These are phyloP conservation scores for Pulveroboletus sp. DNA, from an alignment of 768 basidiomycete genomes.

Conservation along the genomic window DNA sequence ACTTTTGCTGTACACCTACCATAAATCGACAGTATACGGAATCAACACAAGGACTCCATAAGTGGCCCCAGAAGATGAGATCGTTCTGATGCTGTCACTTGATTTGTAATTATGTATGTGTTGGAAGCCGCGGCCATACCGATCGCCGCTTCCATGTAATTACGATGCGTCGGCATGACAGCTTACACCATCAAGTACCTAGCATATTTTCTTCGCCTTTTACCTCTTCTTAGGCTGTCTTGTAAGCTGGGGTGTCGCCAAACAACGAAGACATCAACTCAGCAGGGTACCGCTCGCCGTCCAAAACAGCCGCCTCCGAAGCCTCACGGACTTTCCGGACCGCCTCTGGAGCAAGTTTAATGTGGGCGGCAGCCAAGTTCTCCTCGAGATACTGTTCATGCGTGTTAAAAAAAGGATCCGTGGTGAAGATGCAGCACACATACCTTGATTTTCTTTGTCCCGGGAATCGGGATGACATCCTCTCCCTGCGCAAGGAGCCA, in stretches of 20 bases:
- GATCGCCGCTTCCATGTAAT: no score
- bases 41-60: no score
- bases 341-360: conserved; percentile 37
- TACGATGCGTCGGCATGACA: no score
- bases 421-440: not conserved
- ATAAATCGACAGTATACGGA: no score
- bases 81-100: no score
- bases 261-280: conserved; percentile 3
- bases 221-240: not conserved
- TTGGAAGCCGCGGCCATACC: no score
- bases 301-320: conserved; percentile 30
- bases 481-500: conserved; percentile 39
- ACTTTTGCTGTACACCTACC: no score
- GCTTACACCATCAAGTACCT: no score
- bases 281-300: conserved; percentile 26
- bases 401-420: not conserved
- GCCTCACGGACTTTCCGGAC: conserved; percentile 35
- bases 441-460: conserved; percentile 35
- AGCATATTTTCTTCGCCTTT: no score
- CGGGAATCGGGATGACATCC: conserved; percentile 40
- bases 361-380: conserved; percentile 36
- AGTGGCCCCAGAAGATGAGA: no score
- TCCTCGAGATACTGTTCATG: conserved; percentile 40
- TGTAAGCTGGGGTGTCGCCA: conserved; percentile 19
- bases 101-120: no score